Base-by-base conservation (phyloP, 305 asterid species). In the Fraxinus latifolia region DNA sequence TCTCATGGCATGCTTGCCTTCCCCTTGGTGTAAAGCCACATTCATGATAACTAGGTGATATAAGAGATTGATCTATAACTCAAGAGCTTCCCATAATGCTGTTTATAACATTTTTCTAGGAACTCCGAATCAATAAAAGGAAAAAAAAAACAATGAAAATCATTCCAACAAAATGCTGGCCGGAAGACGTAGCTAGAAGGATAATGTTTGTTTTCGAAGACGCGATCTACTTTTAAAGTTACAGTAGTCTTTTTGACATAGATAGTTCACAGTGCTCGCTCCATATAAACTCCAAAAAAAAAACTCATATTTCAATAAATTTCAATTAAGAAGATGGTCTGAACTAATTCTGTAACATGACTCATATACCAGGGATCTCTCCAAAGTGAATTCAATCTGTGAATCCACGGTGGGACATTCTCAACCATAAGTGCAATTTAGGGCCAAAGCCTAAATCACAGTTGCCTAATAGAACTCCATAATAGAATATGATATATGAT, bases 1-100 rank as follows among this genome's bases (percentile, higher is more conserved):
- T 23, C 47, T n/a, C 44, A 68, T 72, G 65, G 79, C 76, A 76
- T 76, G 77, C 70, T 37, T 17, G 50, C 73, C 67, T 36, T 77
- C 50, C 80, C 53, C 53, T 75, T 58, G 77, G 27, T 47, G 47
- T 60, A 23, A 60, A 62, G 39, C 33, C 71, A 47, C 14, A 17
- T 7, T 0, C 71, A 77, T 77, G 42, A 81, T 19, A 67, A 32
- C 21, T 65, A 76, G 78, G 39, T 74, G 12, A 77, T 44, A 77
- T 23, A 71, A 14, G 77, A 76, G 36, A 82, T 55, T 62, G 68
- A 34, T 78, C 55, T 33, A 21, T 60, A 11, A 60, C 70, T 60
- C 12, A 17, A 44, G 58, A 47, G 32, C 32, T 21, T 62, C 32
- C 33, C 33, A 23, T 11, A 55, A 62, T 62, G 71, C 32, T 23